A percentile compares a stretch with the other conserved stretches of the same genome.
phyloP scores from a whole-genome alignment of 306 rosid genomes.

The Lathyrus tuberosus region DNA sequence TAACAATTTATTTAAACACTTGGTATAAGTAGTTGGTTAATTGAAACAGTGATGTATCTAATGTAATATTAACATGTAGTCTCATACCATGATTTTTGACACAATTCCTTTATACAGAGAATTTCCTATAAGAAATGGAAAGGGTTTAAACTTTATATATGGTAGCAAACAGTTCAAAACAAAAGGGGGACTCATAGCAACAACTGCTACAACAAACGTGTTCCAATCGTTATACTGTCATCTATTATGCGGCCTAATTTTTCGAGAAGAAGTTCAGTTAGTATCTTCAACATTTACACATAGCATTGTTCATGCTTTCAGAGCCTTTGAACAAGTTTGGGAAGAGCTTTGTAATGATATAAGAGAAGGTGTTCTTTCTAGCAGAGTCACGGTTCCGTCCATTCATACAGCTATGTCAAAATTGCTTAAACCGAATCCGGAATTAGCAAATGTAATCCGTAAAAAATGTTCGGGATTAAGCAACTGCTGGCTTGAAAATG shows the following conservation, averaged over 20 bases:
- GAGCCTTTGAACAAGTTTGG: slow-evolving; percentile 83
- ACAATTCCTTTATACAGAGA: slow-evolving; percentile 53
- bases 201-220: slow-evolving; percentile 88
- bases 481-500: no score
- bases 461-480: slow-evolving; percentile 64
- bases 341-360: slow-evolving; percentile 79
- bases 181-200: slow-evolving; percentile 76
- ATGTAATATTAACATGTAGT: no score
- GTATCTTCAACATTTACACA: slow-evolving; percentile 85
- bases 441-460: slow-evolving; percentile 60
- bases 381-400: slow-evolving; percentile 56
- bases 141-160: slow-evolving; percentile 75
- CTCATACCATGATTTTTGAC: neutral
- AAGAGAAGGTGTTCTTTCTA: slow-evolving; percentile 62
- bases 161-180: slow-evolving; percentile 85
- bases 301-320: slow-evolving; percentile 75
- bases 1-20: no score
- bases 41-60: no score
- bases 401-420: slow-evolving; percentile 65
- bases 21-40: no score
- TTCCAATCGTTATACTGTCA: slow-evolving; percentile 92
- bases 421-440: slow-evolving; percentile 74
- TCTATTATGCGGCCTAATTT: slow-evolving; percentile 76
- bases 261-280: slow-evolving; percentile 62
- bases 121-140: slow-evolving; percentile 76